These are phyloP conservation scores for Rhytidhysteron rufulum DNA, from an alignment of 2,329 filamentous ascomycete genomes.

Conservation along the genomic window DNA sequence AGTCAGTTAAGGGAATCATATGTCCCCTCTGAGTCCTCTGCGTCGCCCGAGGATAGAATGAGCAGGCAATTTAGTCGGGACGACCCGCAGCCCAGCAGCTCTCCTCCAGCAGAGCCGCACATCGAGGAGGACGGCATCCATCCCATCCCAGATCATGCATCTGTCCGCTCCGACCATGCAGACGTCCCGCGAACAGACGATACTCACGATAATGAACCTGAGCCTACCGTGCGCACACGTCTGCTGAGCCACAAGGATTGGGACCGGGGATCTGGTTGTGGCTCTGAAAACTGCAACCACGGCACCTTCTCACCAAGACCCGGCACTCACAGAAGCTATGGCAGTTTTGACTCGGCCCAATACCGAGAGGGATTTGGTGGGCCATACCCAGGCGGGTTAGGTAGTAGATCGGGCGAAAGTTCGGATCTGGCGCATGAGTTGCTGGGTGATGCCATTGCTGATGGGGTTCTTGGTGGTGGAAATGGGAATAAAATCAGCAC, in stretches of 20 bases:
- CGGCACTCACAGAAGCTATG: slow-evolving; percentile 49
- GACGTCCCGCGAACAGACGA: slow-evolving; percentile 12
- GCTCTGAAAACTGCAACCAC: slow-evolving; percentile 56
- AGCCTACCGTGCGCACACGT: slow-evolving; percentile 35
- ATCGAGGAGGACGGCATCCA: slow-evolving; percentile 29
- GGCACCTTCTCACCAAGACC: slow-evolving; percentile 73
- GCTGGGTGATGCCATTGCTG: slow-evolving; percentile 41
- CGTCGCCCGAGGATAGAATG: slow-evolving; percentile 40
- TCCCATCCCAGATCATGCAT: slow-evolving; percentile 26
- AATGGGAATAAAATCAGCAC: slow-evolving; percentile 66
- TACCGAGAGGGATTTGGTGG: slow-evolving; percentile 34
- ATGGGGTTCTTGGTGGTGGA: slow-evolving; percentile 39
- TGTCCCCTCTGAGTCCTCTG: slow-evolving; percentile 38
- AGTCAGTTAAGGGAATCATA: slow-evolving; percentile 41
- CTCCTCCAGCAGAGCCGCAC: slow-evolving; percentile 14
- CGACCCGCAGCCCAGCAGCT: slow-evolving; percentile 16
- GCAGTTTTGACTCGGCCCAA: slow-evolving; percentile 45
- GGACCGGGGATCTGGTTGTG: slow-evolving; percentile 29
- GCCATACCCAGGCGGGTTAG: slow-evolving; percentile 29
- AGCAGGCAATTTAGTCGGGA: slow-evolving; percentile 18
- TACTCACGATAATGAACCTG: slow-evolving; percentile 22
- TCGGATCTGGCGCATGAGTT: slow-evolving; percentile 35
- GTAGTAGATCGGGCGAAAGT: slow-evolving; percentile 21
- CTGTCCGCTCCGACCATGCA: slow-evolving; percentile 23
- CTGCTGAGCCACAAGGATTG: slow-evolving; percentile 35